A percentile compares a stretch with the other conserved stretches of the same genome.
Conservation (phyloP, 352 stramenopile species). For the Globisporangium recalcitrans region DNA sequence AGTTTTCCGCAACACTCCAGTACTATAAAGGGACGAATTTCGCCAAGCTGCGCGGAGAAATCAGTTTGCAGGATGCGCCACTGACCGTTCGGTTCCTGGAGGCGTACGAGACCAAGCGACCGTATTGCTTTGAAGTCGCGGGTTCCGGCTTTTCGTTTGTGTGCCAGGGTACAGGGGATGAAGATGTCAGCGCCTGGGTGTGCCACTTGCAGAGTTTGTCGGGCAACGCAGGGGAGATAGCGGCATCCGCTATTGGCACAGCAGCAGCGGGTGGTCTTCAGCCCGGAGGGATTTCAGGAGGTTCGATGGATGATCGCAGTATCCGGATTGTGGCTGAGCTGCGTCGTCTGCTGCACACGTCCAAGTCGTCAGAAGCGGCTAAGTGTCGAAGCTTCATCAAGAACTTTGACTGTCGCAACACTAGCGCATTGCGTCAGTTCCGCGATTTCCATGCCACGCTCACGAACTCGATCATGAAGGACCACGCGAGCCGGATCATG, state of each 20-base stretch:
- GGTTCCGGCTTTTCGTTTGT: conserved; percentile 67
- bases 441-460: conserved; percentile 58
- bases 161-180: conserved; percentile 75
- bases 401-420: conserved; percentile 45
- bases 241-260: conserved; percentile 32
- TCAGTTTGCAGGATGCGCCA: conserved; percentile 63
- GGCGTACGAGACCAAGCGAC: conserved; percentile 67
- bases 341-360: conserved; percentile 68
- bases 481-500: conserved; percentile 61
- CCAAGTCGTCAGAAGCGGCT: conserved; percentile 61
- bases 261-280: conserved; percentile 30
- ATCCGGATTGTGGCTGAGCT: conserved; percentile 84
- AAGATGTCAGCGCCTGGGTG: conserved; percentile 85
- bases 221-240: conserved; percentile 33
- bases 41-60: conserved; percentile 69
- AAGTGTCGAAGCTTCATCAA: conserved; percentile 68
- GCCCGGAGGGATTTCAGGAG: conserved; percentile 21
- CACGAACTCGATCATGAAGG: conserved; percentile 57
- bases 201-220: conserved; percentile 72
- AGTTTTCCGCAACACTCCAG: conserved; percentile 69
- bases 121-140: conserved; percentile 81
- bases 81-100: conserved; percentile 75
- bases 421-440: conserved; percentile 43
- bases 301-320: conserved; percentile 53
- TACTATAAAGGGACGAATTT: conserved; percentile 88